Base-by-base conservation (phyloP, 2,329 filamentous ascomycete genomes). In the Aspergillus quadricinctus region DNA sequence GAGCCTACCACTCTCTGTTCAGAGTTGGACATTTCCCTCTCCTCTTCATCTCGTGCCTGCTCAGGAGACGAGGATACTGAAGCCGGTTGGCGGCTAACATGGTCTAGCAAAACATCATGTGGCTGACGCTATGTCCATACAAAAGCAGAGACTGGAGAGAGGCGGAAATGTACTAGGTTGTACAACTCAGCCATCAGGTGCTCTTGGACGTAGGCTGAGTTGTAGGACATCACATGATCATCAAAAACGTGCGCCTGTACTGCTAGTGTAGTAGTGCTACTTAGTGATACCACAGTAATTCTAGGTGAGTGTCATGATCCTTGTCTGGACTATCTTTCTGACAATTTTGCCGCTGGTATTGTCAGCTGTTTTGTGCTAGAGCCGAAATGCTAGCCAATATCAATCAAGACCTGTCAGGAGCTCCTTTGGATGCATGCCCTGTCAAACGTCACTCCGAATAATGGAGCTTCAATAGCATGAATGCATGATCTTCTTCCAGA, bases 141-240 rank as follows among this genome's bases (percentile, higher is more conserved):
- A 52, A 54, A 29, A 48, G 48, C 52, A 45, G 35, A 48, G 25
- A 17, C 35, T 27, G 48, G 50, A 37, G 43, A 48, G 25, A 17
- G 49, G 29, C n/a, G 10, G 10, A 48, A 48, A 55, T 50, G 48
- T 59, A 49, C 31, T 37, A 37, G 17, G 14, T 37, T 5, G 14
- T 17, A 57, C 59, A 58, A 56, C 56, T 58, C 58, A 57, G 52
- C 52, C 29, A 54, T 57, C 52, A 59, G 57, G 37, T 55, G 54
- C 55, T 53, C 50, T n/a, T 28, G 28, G 31, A 29, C 29, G 45
- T 51, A 49, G 49, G 55, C 51, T 49, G 55, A 45, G 50, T 59
- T 46, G 49, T 57, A 57, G 49, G 60, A 58, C 53, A 68, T 69
- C 66, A 69, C 67, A 64, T 69, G 67, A 67, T 66, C 62, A 57